Base-by-base conservation (phyloP, 345 rosid genomes). In the Durio zibethinus region DNA sequence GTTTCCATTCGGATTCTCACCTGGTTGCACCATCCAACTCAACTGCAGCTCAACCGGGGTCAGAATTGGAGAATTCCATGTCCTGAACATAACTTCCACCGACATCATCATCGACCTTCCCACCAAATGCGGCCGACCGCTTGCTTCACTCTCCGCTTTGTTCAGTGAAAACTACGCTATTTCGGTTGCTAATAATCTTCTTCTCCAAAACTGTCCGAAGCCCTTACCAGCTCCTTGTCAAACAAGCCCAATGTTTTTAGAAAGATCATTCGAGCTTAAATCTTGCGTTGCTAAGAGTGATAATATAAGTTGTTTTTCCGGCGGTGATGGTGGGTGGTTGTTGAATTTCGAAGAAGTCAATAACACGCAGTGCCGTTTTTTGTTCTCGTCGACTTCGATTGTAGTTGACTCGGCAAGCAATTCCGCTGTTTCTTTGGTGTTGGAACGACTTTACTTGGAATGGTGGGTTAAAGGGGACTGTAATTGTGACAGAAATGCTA, bases 1-100 rank as follows among this genome's bases (percentile, higher is more conserved):
- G 31, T 91, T 87, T 71, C 99, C 99, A 0, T 96, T 93, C 76
- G 97, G 98, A n/a, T 93, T 92, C 83, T 83, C 97, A 1, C 0
- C 27, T 12, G 83, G 67, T 7, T 93, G 93, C 66, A 71, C 21
- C 40, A 92, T 96, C 85, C 48, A 0, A 5, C 77, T 96, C 18
- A 38, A 27, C 25, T 96, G 99, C 80, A 38, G 0, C 25, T 0
- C 35, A 2, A 12, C 36, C 8, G 36, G 47, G 7, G 72, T 85
- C 23, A 29, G 0, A 57, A 86, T 92, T 48, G 93, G 92, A 5
- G 81, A 9, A 1, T 93, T 93, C 40, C 16, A 10, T 10, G 93
- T 96, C 15, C 76, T 76, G n/a, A 90, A 85, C 83, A 78, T 92
- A 79, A 92, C 94, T 73, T 79, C 54, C 9, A 54, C 81, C 5